Evolutionary conservation across 2,329 filamentous ascomycete species (phyloP).

Genomic region (Aspergillus felis): DNA sequence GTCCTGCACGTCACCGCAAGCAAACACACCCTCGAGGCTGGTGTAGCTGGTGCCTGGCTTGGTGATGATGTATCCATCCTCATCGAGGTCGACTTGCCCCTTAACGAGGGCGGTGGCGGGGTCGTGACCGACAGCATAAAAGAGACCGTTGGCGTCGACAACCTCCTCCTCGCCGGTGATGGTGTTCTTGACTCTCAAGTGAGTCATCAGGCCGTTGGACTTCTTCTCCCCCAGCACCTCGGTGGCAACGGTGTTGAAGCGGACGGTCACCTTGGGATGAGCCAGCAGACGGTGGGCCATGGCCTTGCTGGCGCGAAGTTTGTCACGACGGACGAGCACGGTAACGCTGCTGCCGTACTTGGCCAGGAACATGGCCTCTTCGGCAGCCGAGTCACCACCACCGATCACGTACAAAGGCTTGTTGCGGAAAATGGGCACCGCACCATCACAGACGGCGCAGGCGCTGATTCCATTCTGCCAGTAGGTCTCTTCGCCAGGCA

Average conservation of each 20-base stretch:
- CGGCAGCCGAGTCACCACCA: constrained; percentile 92
- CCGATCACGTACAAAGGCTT: constrained; percentile 95
- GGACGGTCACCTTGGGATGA: constrained; percentile 86
- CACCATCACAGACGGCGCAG: constrained; percentile 95
- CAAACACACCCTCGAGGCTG: constrained; percentile 87
- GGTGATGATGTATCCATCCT: constrained; percentile 87
- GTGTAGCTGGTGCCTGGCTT: constrained; percentile 84
- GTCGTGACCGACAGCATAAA: constrained; percentile 97
- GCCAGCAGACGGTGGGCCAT: constrained; percentile 82
- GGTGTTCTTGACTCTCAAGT: constrained; percentile 77
- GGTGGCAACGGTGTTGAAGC: constrained; percentile 75
- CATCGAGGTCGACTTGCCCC: constrained; percentile 81
- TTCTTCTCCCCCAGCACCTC: constrained; percentile 83
- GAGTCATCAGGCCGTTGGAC: constrained; percentile 74
- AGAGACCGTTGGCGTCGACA: constrained; percentile 86
- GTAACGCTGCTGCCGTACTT: constrained; percentile 97
- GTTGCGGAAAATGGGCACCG: constrained; percentile 94
- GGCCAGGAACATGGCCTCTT: constrained; percentile 95
- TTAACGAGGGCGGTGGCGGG: constrained; percentile 88
- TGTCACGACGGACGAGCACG: constrained; percentile 83
- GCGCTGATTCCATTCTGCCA: constrained; percentile 97
- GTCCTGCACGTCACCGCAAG: constrained; percentile 96
- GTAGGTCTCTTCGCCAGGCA: constrained; percentile 88
- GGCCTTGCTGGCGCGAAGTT: constrained; percentile 80
- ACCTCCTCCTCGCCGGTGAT: constrained; percentile 72